These are phyloP conservation scores for Rhynchospora tenuis DNA, from an alignment of 176 grass and related monocot genomes.

Conservation along the genomic window DNA sequence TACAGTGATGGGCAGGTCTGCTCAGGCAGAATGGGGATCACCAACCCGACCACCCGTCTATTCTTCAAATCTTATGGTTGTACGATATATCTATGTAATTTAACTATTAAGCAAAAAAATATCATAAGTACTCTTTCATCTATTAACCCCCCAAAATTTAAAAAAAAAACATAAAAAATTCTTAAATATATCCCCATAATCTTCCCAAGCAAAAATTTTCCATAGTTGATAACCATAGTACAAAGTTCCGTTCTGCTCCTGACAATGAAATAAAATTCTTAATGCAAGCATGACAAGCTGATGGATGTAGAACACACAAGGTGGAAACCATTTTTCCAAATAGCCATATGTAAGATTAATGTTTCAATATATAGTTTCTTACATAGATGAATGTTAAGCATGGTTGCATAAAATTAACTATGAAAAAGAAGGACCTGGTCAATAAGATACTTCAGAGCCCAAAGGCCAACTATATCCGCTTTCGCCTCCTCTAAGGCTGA, in stretches of 20 bases:
- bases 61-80: background rate
- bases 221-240: background rate
- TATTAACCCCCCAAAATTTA: background rate
- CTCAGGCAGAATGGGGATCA: background rate
- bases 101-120: background rate
- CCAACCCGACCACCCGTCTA: background rate
- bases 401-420: background rate
- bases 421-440: constrained; percentile 47
- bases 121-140: background rate
- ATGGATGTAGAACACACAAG: background rate
- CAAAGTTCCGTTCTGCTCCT: background rate
- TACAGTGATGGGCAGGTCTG: background rate
- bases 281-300: background rate
- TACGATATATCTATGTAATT: background rate
- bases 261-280: background rate
- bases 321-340: background rate
- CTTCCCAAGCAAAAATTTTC: background rate
- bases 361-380: background rate
- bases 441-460: constrained; percentile 92
- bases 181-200: background rate
- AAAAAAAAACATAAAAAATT: background rate
- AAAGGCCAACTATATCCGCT: constrained; percentile 98
- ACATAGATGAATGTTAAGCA: background rate
- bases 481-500: constrained; percentile 95
- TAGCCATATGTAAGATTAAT: constrained; percentile 6